Evolutionary conservation across 306 rosid species (phyloP).

Genomic region (Malus domestica): ASM211411v1 NC_041792.1:3867001-3867500

Average conservation of each 20-base stretch:
- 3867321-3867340: background rate
- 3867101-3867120: background rate
- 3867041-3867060: background rate
- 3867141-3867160: background rate
- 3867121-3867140: background rate
- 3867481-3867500: background rate
- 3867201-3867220: background rate
- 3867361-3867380: background rate
- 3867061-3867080: background rate
- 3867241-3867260: background rate
- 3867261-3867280: background rate
- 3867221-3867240: background rate
- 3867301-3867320: background rate
- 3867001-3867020: background rate
- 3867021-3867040: background rate
- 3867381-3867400: background rate
- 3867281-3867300: background rate
- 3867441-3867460: background rate
- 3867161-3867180: background rate
- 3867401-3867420: background rate
- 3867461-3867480: background rate
- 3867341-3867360: background rate
- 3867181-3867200: background rate
- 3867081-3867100: background rate
- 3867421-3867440: background rate